Percentiles rank a stretch among this genome's conserved stretches.
phyloP scores from a whole-genome alignment of 495 filamentous ascomycete species.

The Aspergillus sparsus region DNA sequence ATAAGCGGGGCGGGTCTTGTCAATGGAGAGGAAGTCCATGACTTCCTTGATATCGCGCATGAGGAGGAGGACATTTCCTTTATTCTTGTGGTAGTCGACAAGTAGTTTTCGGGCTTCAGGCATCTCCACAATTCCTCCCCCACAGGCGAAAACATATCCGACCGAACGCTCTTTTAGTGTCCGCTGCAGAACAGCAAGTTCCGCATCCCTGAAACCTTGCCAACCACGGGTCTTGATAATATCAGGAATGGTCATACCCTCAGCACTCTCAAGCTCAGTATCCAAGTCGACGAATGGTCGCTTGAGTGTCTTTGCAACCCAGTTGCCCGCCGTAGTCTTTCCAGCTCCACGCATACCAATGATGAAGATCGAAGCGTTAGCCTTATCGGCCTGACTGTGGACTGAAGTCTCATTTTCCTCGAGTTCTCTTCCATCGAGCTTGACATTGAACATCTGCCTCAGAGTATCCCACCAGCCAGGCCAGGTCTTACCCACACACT shows the following conservation, averaged over 20 bases:
- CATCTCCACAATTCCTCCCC: constrained; percentile 90
- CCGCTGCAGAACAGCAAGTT: constrained; percentile 71
- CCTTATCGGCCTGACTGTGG: constrained; percentile 36
- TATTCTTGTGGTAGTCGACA: constrained; percentile 67
- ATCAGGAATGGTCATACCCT: constrained; percentile 77
- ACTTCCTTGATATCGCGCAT: constrained; percentile 85
- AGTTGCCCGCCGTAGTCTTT: constrained; percentile 89
- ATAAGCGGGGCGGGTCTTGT: constrained; percentile 92
- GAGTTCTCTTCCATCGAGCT: constrained; percentile 71
- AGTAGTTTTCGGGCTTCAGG: constrained; percentile 79
- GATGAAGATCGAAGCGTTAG: constrained; percentile 73
- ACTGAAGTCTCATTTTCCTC: constrained; percentile 39
- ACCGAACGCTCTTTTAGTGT: constrained; percentile 71
- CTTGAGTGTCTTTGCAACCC: constrained; percentile 73
- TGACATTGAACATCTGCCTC: constrained; percentile 70
- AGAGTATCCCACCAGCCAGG: constrained; percentile 97
- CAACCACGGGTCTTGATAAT: constrained; percentile 79
- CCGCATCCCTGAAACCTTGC: constrained; percentile 83
- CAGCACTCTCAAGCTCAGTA: constrained; percentile 71
- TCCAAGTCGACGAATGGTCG: constrained; percentile 87
- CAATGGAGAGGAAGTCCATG: constrained; percentile 84
- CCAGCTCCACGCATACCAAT: constrained; percentile 98
- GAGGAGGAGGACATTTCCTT: constrained; percentile 87
- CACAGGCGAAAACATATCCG: constrained; percentile 86
- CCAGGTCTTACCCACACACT: constrained; percentile 99